Conservation (phyloP, 1,284 basidiomycete genomes). For the Chalciporus sp. region DNA sequence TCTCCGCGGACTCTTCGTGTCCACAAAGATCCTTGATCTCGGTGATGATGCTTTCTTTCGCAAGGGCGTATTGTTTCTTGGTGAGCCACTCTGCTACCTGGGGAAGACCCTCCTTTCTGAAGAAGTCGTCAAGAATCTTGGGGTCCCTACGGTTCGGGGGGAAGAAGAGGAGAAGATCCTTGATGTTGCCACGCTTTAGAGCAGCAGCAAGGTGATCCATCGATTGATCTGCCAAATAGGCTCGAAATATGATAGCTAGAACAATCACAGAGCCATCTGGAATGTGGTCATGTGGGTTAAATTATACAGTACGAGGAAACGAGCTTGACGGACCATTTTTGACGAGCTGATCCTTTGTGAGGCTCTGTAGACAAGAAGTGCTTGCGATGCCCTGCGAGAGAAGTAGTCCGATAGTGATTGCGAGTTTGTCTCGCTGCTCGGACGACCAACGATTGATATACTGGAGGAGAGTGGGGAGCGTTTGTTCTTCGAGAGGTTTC, state of each 20-base stretch:
- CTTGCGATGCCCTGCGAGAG: slow-evolving; percentile 81
- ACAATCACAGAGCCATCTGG: slow-evolving; percentile 78
- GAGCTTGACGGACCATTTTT: slow-evolving; percentile 73
- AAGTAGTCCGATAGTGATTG: slow-evolving; percentile 79
- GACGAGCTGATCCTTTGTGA: slow-evolving; percentile 92
- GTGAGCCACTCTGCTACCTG: slow-evolving; percentile 91
- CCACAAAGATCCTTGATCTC: slow-evolving; percentile 63
- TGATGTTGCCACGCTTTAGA: slow-evolving; percentile 83
- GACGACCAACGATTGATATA: slow-evolving; percentile 86
- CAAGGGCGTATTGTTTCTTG: slow-evolving; percentile 79
- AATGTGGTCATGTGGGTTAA: slow-evolving; percentile 12
- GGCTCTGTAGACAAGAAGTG: slow-evolving; percentile 74
- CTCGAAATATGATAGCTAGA: slow-evolving; percentile 78
- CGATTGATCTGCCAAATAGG: slow-evolving; percentile 77
- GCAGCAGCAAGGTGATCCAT: slow-evolving; percentile 84
- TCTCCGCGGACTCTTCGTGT: slow-evolving; percentile 62
- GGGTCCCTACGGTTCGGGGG: slow-evolving; percentile 78
- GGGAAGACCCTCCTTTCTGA: slow-evolving; percentile 76
- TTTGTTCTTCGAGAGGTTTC: slow-evolving; percentile 87
- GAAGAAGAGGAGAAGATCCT: slow-evolving; percentile 87
- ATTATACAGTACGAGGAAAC: not conserved
- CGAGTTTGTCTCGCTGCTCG: slow-evolving; percentile 80
- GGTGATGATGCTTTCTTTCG: slow-evolving; percentile 68
- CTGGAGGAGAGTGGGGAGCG: slow-evolving; percentile 84
- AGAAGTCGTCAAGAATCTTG: slow-evolving; percentile 80